These are phyloP conservation scores for Poronia punctata DNA, from an alignment of 495 filamentous ascomycete genomes.

Conservation along the genomic window DNA sequence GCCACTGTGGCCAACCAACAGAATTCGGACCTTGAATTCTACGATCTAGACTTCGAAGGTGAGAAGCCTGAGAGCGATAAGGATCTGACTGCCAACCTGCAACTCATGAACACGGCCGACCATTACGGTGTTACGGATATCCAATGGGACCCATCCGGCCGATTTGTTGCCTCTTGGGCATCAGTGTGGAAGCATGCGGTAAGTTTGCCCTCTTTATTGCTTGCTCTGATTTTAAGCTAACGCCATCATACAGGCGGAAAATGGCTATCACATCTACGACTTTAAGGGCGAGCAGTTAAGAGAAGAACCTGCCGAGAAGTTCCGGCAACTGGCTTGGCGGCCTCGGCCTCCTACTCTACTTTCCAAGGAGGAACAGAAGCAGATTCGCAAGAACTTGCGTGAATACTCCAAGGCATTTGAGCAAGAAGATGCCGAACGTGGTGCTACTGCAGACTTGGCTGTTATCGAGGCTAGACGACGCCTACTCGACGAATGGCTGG, in stretches of 20 bases:
- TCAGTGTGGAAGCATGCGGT: conserved; percentile 92
- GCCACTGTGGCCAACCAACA: conserved; percentile 87
- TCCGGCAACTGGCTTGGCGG: conserved; percentile 95
- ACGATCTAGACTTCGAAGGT: conserved; percentile 93
- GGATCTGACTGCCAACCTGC: conserved; percentile 88
- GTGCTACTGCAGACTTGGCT: conserved; percentile 84
- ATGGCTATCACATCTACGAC: conserved; percentile 96
- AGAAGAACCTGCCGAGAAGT: conserved; percentile 89
- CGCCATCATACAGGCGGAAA: conserved; percentile 70
- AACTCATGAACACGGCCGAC: conserved; percentile 84
- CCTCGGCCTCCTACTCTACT: conserved; percentile 85
- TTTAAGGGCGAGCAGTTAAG: conserved; percentile 85
- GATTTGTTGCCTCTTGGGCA: conserved; percentile 86
- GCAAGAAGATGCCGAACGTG: conserved; percentile 85
- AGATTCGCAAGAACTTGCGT: conserved; percentile 94
- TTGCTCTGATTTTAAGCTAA: conserved; percentile 27
- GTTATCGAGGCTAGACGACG: conserved; percentile 83
- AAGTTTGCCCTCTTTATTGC: conserved; percentile 31
- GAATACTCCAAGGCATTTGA: conserved; percentile 95
- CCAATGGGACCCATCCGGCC: conserved; percentile 94
- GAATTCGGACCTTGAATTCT: conserved; percentile 94
- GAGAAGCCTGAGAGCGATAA: conserved; percentile 89
- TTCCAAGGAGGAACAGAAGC: conserved; percentile 89
- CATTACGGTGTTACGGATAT: conserved; percentile 97
- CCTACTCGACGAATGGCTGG: conserved; percentile 80